Evolutionary conservation across 2,329 filamentous ascomycete genomes (phyloP).

Genomic region (Pseudogymnoascus sp.): DNA sequence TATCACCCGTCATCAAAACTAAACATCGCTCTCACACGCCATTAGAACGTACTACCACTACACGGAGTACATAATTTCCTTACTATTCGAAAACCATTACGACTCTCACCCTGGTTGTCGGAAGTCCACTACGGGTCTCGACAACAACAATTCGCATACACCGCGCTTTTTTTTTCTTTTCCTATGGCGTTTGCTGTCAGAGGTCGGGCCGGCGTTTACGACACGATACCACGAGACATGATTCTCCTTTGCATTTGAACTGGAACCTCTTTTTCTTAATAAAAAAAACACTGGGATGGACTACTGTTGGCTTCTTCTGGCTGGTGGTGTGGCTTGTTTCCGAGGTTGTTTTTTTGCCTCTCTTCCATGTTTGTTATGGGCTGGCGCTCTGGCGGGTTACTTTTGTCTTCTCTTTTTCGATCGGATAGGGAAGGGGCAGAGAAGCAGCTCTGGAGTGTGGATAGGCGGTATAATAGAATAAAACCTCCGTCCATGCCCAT

Average conservation of each 20-base stretch:
- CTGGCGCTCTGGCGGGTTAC: neutral
- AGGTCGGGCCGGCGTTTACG: neutral
- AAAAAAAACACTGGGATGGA: neutral
- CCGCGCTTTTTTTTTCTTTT: neutral
- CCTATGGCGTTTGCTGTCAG: conserved; percentile 3
- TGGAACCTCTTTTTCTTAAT: neutral
- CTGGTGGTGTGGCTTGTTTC: neutral
- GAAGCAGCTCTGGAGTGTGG: neutral
- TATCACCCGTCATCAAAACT: conserved; percentile 1
- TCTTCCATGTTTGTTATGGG: neutral
- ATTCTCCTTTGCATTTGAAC: conserved; percentile 8
- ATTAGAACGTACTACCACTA: conserved; percentile 5
- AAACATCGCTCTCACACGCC: conserved; percentile 1
- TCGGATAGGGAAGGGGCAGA: neutral
- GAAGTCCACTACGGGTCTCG: neutral
- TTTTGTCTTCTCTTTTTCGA: neutral
- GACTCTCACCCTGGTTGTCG: neutral
- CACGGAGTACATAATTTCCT: conserved; percentile 4
- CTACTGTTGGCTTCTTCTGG: conserved; percentile 4
- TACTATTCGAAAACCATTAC: neutral
- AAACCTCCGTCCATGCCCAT: neutral
- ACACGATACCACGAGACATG: conserved; percentile 3
- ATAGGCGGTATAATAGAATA: conserved; percentile 6
- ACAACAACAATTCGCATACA: neutral
- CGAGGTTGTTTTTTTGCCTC: neutral